A percentile compares a stretch with the other conserved stretches of the same genome.
Conservation (phyloP, 768 basidiomycete genomes). For the Pleurotus cornucopiae region DNA sequence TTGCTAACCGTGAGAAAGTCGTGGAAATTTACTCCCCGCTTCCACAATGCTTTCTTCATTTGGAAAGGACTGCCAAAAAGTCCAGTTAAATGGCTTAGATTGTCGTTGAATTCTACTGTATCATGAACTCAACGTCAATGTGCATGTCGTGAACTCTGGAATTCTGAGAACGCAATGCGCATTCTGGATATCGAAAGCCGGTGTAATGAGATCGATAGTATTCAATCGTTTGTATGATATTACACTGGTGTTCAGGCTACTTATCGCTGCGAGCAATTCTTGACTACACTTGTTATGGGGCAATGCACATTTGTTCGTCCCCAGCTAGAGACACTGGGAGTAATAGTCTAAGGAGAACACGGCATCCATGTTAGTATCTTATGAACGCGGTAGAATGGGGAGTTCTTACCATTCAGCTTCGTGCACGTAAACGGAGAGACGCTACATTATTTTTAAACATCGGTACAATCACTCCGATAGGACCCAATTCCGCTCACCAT, state of each 20-base stretch:
- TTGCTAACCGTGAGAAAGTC: too few relatives aligned
- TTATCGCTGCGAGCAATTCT: background rate
- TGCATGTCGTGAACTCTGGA: background rate
- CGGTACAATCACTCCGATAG: background rate
- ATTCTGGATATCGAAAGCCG: background rate
- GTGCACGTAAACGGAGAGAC: slow-evolving; percentile 33
- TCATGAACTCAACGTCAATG: background rate
- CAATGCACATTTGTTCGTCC: background rate
- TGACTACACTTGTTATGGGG: background rate
- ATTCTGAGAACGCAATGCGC: background rate
- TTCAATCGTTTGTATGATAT: background rate
- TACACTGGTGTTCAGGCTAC: background rate
- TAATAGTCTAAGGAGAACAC: slow-evolving; percentile 1
- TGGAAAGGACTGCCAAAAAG: too few relatives aligned
- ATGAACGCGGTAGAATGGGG: background rate
- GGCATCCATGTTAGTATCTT: background rate
- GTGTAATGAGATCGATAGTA: background rate
- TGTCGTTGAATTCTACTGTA: background rate
- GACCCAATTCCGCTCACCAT: slow-evolving; percentile 23
- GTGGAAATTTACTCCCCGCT: too few relatives aligned
- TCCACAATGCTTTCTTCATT: too few relatives aligned
- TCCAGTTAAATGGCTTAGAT: background rate
- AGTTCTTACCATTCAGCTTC: slow-evolving; percentile 25
- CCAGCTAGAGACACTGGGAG: background rate
- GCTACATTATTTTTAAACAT: slow-evolving; percentile 13